Evolutionary conservation across 305 asterid genomes (phyloP).

Genomic region (Coffea humblotiana): DNA sequence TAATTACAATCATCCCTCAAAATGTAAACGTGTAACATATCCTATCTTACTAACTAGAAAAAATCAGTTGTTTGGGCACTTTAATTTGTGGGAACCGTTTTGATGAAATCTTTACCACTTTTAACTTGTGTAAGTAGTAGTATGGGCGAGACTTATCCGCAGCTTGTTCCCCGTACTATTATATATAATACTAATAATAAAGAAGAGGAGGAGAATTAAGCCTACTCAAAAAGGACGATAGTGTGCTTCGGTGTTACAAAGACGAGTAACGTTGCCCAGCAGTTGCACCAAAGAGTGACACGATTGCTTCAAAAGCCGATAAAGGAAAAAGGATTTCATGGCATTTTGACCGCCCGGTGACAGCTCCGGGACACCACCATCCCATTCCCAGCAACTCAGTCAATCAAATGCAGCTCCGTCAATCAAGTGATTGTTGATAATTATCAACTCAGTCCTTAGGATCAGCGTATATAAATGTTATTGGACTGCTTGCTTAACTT

Average conservation of each 20-base stretch:
- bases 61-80: too few relatives aligned
- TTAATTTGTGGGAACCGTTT: neutral
- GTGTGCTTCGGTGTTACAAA: neutral
- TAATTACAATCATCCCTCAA: too few relatives aligned
- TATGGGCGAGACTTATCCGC: too few relatives aligned
- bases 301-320: neutral
- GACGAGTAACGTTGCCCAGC: neutral
- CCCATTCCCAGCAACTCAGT: neutral
- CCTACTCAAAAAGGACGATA: neutral
- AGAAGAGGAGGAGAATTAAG: neutral
- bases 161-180: too few relatives aligned
- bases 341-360: neutral
- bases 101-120: neutral
- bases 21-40: too few relatives aligned
- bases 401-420: neutral
- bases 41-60: too few relatives aligned
- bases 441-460: neutral
- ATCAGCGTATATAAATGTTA: too few relatives aligned
- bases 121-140: too few relatives aligned
- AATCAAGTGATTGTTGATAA: neutral
- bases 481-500: neutral
- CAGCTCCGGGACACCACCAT: neutral
- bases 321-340: neutral
- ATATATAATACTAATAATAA: too few relatives aligned
- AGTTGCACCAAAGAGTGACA: neutral